phyloP scores from a whole-genome alignment of 148 eudicot genomes.

The Bassia scoparia region DNA sequence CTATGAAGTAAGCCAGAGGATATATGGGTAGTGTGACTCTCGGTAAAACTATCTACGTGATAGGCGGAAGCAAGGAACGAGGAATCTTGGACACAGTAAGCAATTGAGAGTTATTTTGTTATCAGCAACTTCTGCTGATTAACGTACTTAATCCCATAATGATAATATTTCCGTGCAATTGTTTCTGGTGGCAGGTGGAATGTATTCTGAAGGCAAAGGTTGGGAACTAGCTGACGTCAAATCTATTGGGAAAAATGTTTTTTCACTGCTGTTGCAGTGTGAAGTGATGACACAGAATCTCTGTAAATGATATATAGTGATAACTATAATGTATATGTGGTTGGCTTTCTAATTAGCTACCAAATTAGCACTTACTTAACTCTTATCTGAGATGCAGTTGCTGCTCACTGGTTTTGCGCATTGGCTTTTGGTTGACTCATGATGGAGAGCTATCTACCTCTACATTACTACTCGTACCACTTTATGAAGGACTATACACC shows the following conservation, averaged over 20 bases:
- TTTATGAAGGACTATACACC: too few species aligned
- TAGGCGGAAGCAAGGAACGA: conserved; percentile 44
- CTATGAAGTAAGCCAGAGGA: conserved; percentile 54
- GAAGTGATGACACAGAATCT: background rate
- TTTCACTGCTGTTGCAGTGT: conserved; percentile 46
- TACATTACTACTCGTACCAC: too few species aligned
- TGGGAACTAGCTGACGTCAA: conserved; percentile 48
- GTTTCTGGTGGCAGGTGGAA: conserved; percentile 48
- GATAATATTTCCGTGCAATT: background rate
- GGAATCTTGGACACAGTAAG: conserved; percentile 40
- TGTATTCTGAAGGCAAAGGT: conserved; percentile 48
- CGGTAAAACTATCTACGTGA: conserved; percentile 41
- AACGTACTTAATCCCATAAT: background rate
- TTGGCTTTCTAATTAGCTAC: background rate
- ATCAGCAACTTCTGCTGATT: background rate
- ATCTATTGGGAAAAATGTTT: conserved; percentile 53
- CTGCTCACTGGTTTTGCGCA: background rate
- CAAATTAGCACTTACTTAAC: background rate
- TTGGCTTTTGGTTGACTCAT: conserved; percentile 10
- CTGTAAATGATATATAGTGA: background rate
- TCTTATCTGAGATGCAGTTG: background rate
- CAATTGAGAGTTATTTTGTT: background rate
- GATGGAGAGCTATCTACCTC: too few species aligned
- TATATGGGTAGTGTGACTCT: conserved; percentile 40
- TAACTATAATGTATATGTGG: background rate